Base-by-base conservation (phyloP, 139 green algal genomes). In the Tetradesmus lagerheimii region DNA sequence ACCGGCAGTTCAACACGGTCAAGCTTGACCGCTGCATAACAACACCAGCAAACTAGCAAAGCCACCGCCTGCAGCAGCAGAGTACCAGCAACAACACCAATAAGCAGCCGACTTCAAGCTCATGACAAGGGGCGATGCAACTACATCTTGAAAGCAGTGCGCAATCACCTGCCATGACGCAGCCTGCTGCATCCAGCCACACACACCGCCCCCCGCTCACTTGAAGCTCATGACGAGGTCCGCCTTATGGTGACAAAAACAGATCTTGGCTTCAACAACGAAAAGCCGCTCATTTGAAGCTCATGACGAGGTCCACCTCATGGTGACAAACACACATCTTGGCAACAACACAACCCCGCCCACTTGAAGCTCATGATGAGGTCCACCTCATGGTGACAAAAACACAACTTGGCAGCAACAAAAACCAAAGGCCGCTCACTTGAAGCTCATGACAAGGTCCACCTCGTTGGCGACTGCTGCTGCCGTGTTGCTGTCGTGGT, bases 321-420 rank as follows among this genome's bases (percentile, higher is more conserved):
- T 88, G n/a, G n/a, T n/a, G n/a, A n/a, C n/a, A n/a, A n/a, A n/a
- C n/a, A n/a, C n/a, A n/a, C n/a, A n/a, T n/a, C n/a, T n/a, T n/a
- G n/a, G 8, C 4, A 50, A 8, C 43, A 50, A 14, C 5, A 8
- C 43, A 50, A 12, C 66, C 29, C 27, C 4, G 14, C 80, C 3
- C 83, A 88, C 83, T 47, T 80, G 57, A 80, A 88, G n/a, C 41
- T 75, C 83, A 88, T 88, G 83, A 88, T 62, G 37, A 88, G 62
- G 62, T 88, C 62, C 37, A 80, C 83, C 37, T 88, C 62, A 29
- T 50, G 43, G 43, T n/a, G n/a, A n/a, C n/a, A n/a, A n/a, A n/a
- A n/a, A n/a, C n/a, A n/a, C n/a, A n/a, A n/a, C n/a, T n/a, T n/a
- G n/a, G n/a, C 43, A 39, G 79, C 43, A 67, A 45, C 1, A n/a